Percentiles rank a stretch among this genome's conserved stretches.
These are phyloP conservation scores for Melocanna baccifera DNA, from an alignment of 176 grass and related monocot genomes.

Conservation along the genomic window DNA sequence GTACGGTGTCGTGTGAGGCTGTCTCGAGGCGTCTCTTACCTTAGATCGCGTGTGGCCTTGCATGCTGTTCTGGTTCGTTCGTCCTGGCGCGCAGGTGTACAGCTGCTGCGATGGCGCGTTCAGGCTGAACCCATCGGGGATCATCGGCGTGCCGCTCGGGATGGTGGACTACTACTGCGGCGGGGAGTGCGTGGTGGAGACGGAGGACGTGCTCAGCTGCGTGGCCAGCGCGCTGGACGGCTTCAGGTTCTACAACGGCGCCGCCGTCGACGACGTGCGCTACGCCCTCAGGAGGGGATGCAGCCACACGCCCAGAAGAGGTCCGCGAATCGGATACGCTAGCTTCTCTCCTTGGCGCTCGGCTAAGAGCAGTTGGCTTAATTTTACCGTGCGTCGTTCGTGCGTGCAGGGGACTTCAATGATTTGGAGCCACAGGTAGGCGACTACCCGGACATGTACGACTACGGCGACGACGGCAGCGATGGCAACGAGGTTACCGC, in stretches of 20 bases:
- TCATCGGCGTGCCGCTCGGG: slow-evolving; percentile 27
- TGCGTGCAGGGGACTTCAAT: slow-evolving; percentile 45
- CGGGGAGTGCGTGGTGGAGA: slow-evolving; percentile 65
- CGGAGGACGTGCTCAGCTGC: slow-evolving; percentile 61
- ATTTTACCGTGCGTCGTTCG: background rate
- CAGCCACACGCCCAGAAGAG: slow-evolving; percentile 47
- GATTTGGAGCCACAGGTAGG: slow-evolving; percentile 32
- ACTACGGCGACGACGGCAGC: slow-evolving; percentile 25
- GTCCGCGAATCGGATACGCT: background rate
- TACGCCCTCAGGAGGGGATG: slow-evolving; percentile 48
- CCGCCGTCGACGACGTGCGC: slow-evolving; percentile 46
- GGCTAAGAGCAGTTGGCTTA: background rate
- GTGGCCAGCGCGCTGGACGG: slow-evolving; percentile 49
- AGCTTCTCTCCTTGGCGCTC: background rate
- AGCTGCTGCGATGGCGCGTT: slow-evolving; percentile 49
- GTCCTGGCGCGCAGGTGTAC: slow-evolving; percentile 43
- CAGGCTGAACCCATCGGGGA: slow-evolving; percentile 44
- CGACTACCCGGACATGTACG: slow-evolving; percentile 48
- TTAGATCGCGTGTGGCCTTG: background rate
- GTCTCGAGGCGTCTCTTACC: background rate
- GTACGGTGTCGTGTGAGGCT: too few relatives aligned
- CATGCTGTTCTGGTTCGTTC: background rate
- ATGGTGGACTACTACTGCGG: slow-evolving; percentile 54
- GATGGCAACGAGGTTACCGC: background rate
- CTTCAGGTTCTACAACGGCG: slow-evolving; percentile 64